Base-by-base conservation (phyloP, 768 basidiomycete genomes). In the Naganishia friedmannii region DNA sequence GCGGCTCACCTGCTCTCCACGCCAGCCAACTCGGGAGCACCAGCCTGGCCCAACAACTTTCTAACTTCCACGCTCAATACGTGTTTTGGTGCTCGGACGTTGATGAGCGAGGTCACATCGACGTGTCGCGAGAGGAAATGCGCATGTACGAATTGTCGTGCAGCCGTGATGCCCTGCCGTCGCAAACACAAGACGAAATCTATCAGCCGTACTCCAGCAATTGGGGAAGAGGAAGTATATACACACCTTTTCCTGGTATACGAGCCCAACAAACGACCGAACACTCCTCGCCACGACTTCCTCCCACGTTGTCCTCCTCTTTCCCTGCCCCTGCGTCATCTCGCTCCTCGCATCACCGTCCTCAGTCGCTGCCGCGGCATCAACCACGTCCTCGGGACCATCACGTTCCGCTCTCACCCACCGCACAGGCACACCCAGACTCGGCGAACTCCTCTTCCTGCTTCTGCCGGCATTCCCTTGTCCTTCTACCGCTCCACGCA, bases 261-360 rank as follows among this genome's bases (percentile, higher is more conserved):
- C 86, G 66, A 95, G 85, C 12, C 90, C 95, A 26, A 91, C 89
- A 68, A 98, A 83, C 53, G 95, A 87, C 57, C 93, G 87, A 12
- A 93, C 89, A 77, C 93, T 87, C 54, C 90, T 90, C 39, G 93
- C 88, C 65, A 97, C 86, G 55, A 93, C 94, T 77, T 93, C 92
- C n/a, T 88, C 85, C 76, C 90, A 90, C 48, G 90, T 83, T 48
- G 45, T 66, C 53, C 70, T 71, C 51, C 21, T 65, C 54, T 68
- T 56, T 2, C 34, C 54, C 51, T 23, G 6, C 23, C 28, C 60
- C 4, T 10, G 3, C 42, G 37, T 28, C 21, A 26, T n/a, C 32
- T 9, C 60, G 5, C 8, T 4, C 12, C 3, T 19, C 3, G 32
- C 31, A 8, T 34, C 53, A 10, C n/a, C 39, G 42, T 54, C 55